Conservation (phyloP, 805 yeast species). For the Cyberlindnera lachancei region DNA sequence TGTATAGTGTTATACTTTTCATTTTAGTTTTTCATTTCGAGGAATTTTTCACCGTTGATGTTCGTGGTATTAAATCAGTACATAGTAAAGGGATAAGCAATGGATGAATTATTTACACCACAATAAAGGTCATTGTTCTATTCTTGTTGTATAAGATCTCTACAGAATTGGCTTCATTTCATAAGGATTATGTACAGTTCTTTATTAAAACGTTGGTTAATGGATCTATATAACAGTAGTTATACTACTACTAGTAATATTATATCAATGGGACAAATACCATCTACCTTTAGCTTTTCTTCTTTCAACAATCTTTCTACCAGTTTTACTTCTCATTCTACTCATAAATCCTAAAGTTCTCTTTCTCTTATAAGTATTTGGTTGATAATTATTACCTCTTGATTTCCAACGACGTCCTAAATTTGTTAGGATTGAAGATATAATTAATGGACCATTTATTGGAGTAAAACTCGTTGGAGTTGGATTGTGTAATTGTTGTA, state of each 20-base stretch:
- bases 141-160: neutral
- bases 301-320: constrained; percentile 70
- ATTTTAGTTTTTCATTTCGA: no score
- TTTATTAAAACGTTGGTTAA: no score
- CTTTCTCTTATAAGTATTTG: constrained; percentile 84
- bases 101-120: no score
- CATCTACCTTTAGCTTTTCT: constrained; percentile 89
- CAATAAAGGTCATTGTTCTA: no score
- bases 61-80: no score
- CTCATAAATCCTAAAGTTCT: constrained; percentile 86
- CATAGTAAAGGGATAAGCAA: no score
- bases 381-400: constrained; percentile 94
- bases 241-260: no score
- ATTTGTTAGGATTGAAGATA: constrained; percentile 13
- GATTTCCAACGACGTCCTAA: constrained; percentile 60
- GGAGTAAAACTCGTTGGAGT: constrained; percentile 16
- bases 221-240: no score
- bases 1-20: no score
- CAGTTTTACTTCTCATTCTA: constrained; percentile 64
- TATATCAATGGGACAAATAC: constrained; percentile 48
- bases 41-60: no score
- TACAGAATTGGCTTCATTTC: neutral
- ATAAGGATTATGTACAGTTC: neutral
- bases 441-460: constrained; percentile 9
- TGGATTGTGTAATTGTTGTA: neutral